Base-by-base conservation (phyloP, 495 filamentous ascomycete species). In the Delitschia confertaspora region DNA sequence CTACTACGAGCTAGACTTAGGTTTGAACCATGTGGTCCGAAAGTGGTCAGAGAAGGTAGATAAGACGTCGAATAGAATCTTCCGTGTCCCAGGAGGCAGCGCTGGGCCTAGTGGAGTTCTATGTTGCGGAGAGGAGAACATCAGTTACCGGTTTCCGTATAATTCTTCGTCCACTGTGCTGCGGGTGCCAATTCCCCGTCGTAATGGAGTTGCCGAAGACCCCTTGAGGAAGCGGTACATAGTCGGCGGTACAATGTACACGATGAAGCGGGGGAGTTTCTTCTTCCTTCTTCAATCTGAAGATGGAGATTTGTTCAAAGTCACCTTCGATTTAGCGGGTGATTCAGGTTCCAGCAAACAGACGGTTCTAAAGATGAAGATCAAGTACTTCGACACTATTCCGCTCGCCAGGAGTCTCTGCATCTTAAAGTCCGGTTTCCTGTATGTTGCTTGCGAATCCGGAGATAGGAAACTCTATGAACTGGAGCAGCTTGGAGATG, bases 341-440 rank as follows among this genome's bases (percentile, higher is more conserved):
- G 18, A 31, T 3, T n/a, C 14, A 32, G 26, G 20, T 3, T 14
- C 11, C 80, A 85, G 42, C 67, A 80, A 3, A 89, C 83, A 0
- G n/a, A 79, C 9, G 82, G 88, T 96, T 4, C 72, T 71, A 52
- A 72, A 76, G 17, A 65, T 99, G 23, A 93, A 85, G 60, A 89
- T 99, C 66, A 94, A 95, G 61, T 96, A 95, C 58, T 99, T 95
- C 50, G 93, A 96, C 51, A 96, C 93, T 0, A 85, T 95, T 6
- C 91, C 93, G 0, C 67, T 91, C 27, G 87, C 88, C 0, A 76
- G 85, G 0, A 88, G 73, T 53, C 70, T 99, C 11, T 81, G 86
- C 59, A 93, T 99, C 50, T 65, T 96, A 49, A 95, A 94, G 64
- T 95, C 88, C 48, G 93, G 91, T 8, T 96, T 94, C 62, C 71